Evolutionary conservation across 176 grass and related monocot genomes (phyloP).

Genomic region (Musa itinerans): DNA sequence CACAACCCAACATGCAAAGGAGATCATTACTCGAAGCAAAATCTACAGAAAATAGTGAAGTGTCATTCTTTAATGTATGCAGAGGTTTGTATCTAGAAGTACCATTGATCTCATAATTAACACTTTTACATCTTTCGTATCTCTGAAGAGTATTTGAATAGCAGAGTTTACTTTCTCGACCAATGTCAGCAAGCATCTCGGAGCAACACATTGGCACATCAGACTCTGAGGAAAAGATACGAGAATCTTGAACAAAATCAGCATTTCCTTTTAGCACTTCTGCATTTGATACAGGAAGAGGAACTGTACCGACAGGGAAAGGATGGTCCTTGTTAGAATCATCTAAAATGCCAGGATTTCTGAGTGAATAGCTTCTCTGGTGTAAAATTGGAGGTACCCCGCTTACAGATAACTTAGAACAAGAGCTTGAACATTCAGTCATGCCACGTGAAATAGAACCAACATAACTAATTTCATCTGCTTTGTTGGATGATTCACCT

Average conservation of each 20-base stretch:
- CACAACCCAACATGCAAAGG: constrained; percentile 47
- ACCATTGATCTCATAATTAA: constrained; percentile 25
- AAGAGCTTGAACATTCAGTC: neutral
- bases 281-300: constrained; percentile 26
- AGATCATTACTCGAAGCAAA: constrained; percentile 44
- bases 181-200: constrained; percentile 17
- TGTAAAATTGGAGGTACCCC: constrained; percentile 29
- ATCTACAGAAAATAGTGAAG: constrained; percentile 30
- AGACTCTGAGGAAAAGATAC: constrained; percentile 23
- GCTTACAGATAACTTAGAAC: constrained; percentile 24
- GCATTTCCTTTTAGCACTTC: constrained; percentile 22
- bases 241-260: constrained; percentile 24
- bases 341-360: constrained; percentile 12
- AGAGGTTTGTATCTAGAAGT: constrained; percentile 15
- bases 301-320: constrained; percentile 14
- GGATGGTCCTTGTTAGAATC: constrained; percentile 29
- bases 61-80: constrained; percentile 9
- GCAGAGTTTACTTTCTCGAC: constrained; percentile 26
- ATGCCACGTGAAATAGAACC: constrained; percentile 21
- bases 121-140: constrained; percentile 8
- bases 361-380: constrained; percentile 20
- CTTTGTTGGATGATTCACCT: constrained; percentile 12
- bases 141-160: constrained; percentile 20
- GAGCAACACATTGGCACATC: constrained; percentile 31
- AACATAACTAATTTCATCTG: constrained; percentile 20